Evolutionary conservation across 1,139 yeast species (phyloP), one percentile per base, ranked within the genome.

Genomic region (Scheffersomyces quercinus): DNA sequence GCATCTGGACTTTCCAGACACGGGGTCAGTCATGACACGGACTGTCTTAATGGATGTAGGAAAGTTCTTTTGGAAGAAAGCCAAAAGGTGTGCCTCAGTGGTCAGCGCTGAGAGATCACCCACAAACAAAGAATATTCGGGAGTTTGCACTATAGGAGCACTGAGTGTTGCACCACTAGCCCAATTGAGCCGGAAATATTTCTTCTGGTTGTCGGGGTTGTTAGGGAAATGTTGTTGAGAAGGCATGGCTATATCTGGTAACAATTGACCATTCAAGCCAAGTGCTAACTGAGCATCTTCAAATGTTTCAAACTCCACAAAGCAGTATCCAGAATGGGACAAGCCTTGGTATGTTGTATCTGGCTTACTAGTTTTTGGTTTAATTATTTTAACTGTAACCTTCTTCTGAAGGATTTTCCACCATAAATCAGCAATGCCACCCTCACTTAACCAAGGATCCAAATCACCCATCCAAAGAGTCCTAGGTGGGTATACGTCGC

Each of bases 391-490:
- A 35, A 81, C 81, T 40, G 68, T 54, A 46, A 79, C 72, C 49
- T 60, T 59, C 54, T 75, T 63, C 53, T 67, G 53, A 53, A 77
- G 52, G 12, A 73, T 59, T 41, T 65, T 68, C 73, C 74, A 70
- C 91, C 91, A 85, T 37, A 85, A 73, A 47, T 75, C 75, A 36
- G 71, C 73, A 36, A 85, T 78, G 1, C 77, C 77, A 20, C 65
- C 60, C 57, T 85, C 91, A 53, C 83, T 87, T 65, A 87, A 76
- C 76, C 82, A 78, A 13, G 87, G 88, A 56, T 85, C 91, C 51
- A 85, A 67, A 56, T 85, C 93, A 15, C 93, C 93, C 93, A 85
- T 85, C 88, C 88, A 83, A 40, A 81, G 58, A 2, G 86, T 81
- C 45, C 82, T 65, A 30, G 85, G 84, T 11, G 77, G 71, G 12